phyloP scores from a whole-genome alignment of 495 filamentous ascomycete species.

The Baudoinia panamericana region DNA sequence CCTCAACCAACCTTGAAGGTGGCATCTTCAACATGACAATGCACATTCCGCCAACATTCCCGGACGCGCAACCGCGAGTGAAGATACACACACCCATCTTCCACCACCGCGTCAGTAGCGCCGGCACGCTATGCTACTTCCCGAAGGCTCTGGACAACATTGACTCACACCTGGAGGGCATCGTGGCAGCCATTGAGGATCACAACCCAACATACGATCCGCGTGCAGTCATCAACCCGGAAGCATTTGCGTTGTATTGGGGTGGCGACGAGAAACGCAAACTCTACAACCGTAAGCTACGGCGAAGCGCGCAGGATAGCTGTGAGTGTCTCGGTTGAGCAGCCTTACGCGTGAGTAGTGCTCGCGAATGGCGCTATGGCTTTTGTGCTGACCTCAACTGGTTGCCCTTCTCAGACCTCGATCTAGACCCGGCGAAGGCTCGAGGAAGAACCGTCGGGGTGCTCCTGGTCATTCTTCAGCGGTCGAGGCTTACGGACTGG shows the following conservation, averaged over 20 bases:
- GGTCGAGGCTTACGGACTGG: too few relatives aligned
- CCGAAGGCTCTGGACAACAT: conserved; percentile 62
- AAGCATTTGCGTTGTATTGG: conserved; percentile 83
- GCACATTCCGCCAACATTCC: conserved; percentile 75
- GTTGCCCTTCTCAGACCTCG: too few relatives aligned
- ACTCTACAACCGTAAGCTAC: conserved; percentile 67
- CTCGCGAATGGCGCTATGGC: too few relatives aligned
- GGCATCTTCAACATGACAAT: conserved; percentile 76
- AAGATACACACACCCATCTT: conserved; percentile 70
- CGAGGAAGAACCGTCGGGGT: too few relatives aligned
- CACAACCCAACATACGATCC: conserved; percentile 82
- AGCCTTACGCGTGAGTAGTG: too few relatives aligned
- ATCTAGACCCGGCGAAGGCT: too few relatives aligned
- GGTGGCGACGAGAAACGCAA: conserved; percentile 64
- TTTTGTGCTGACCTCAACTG: too few relatives aligned
- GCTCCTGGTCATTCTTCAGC: too few relatives aligned
- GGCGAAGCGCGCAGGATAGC: conserved; percentile 44
- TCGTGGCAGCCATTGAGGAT: conserved; percentile 74
- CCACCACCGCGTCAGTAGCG: conserved; percentile 71
- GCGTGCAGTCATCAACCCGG: conserved; percentile 71
- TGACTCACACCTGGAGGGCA: conserved; percentile 70
- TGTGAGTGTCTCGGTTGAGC: too few relatives aligned
- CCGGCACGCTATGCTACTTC: conserved; percentile 75
- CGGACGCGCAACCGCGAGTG: conserved; percentile 79
- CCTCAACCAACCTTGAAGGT: conserved; percentile 88